Conservation (phyloP, 495 filamentous ascomycete species). For the Penicillium roqueforti region DNA sequence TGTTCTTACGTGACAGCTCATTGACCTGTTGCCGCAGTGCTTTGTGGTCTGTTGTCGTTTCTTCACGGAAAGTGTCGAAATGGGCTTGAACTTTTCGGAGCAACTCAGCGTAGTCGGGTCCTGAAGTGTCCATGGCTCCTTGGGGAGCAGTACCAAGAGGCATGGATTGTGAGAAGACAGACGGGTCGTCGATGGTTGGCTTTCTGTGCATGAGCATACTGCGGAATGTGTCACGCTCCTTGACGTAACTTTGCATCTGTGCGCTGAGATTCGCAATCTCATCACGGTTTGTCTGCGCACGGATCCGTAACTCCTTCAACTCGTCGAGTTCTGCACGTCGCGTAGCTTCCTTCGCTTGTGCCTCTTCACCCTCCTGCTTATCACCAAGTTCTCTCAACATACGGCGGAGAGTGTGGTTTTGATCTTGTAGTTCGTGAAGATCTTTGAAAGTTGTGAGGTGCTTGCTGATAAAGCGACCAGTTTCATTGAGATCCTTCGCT, state of each 20-base stretch:
- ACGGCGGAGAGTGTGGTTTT: conserved; percentile 78
- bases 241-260: conserved; percentile 84
- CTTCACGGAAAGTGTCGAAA: conserved; percentile 85
- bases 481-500: conserved; percentile 61
- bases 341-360: conserved; percentile 61
- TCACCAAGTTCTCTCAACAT: conserved; percentile 79
- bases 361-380: conserved; percentile 88
- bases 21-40: conserved; percentile 84
- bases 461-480: conserved; percentile 80
- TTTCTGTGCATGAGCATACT: conserved; percentile 79
- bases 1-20: conserved; percentile 74
- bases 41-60: conserved; percentile 71
- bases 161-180: conserved; percentile 62
- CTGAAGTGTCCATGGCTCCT: conserved; percentile 38
- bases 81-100: conserved; percentile 83
- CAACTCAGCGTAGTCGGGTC: conserved; percentile 62
- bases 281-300: conserved; percentile 57
- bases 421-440: conserved; percentile 77
- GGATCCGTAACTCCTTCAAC: conserved; percentile 61
- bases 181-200: conserved; percentile 57
- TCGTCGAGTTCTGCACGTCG: conserved; percentile 70
- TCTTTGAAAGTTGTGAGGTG: conserved; percentile 78
- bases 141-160: conserved; percentile 43
- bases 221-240: conserved; percentile 94
- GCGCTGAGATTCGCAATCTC: conserved; percentile 75